These are phyloP conservation scores for Colletotrichum orbiculare DNA, from an alignment of 2,329 filamentous ascomycete species.

Conservation along the genomic window DNA sequence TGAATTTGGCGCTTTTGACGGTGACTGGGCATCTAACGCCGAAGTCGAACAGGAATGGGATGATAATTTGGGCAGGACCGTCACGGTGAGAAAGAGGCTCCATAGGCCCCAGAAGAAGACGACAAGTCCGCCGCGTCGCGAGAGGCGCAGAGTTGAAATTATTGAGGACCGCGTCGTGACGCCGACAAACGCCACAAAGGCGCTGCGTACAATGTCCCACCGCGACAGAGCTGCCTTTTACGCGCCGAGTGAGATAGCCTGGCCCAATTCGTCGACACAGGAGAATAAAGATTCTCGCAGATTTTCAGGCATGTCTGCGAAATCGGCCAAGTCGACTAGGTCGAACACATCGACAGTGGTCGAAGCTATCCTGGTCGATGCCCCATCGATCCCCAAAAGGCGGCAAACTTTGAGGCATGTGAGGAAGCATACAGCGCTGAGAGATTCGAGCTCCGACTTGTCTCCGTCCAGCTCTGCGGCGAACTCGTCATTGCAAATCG, in stretches of 20 bases:
- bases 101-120: slow-evolving; percentile 40
- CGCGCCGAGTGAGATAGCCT: slow-evolving; percentile 47
- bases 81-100: slow-evolving; percentile 61
- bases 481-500: slow-evolving; percentile 49
- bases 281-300: slow-evolving; percentile 56
- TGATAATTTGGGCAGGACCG: slow-evolving; percentile 63
- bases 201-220: slow-evolving; percentile 59
- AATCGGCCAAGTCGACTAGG: slow-evolving; percentile 64
- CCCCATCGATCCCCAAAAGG: slow-evolving; percentile 54
- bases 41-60: slow-evolving; percentile 68
- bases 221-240: slow-evolving; percentile 54
- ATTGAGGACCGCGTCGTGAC: slow-evolving; percentile 59
- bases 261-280: slow-evolving; percentile 48
- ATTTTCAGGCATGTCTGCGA: slow-evolving; percentile 65
- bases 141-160: slow-evolving; percentile 50
- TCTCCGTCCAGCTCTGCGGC: slow-evolving; percentile 56
- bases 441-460: slow-evolving; percentile 57
- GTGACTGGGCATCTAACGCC: slow-evolving; percentile 63
- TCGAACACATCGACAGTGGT: slow-evolving; percentile 68
- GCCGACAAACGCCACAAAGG: slow-evolving; percentile 64
- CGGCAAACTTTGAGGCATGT: slow-evolving; percentile 70
- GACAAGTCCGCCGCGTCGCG: slow-evolving; percentile 36
- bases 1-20: slow-evolving; percentile 68
- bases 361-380: slow-evolving; percentile 68
- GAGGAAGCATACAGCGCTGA: slow-evolving; percentile 63